Base-by-base conservation (phyloP, 2,329 filamentous ascomycete species). In the Aspergillus neoniger region DNA sequence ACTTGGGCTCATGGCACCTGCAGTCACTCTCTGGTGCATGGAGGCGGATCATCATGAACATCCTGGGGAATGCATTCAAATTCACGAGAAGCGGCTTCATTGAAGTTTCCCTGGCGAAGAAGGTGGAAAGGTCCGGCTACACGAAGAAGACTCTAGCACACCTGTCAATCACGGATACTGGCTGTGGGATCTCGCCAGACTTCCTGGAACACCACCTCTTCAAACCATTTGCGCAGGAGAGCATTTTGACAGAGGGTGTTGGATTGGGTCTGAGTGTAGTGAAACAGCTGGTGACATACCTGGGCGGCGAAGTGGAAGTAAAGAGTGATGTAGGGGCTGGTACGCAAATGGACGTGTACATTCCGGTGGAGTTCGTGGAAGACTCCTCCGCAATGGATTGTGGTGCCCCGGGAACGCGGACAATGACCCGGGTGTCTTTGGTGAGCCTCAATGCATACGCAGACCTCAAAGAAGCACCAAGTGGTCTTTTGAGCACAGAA, bases 261-360 rank as follows among this genome's bases (percentile, higher is more conserved):
- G 88, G 88, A 0, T 77, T 91, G 0, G 88, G 88, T 0, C 74
- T 91, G 17, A 86, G 82, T 52, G 83, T 90, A 6, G 87, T 90
- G 0, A 80, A 82, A 19, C 65, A 77, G 66, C 83, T 90, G 2
- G 80, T 88, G 2, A 78, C 80, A 15, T 82, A 82, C 41, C 76
- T 89, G 0, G 80, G 81, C 5, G 87, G 87, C 0, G 77, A 77
- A 0, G 82, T 89, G 21, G 80, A 84, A 3, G 78, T 89, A 10
- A 79, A 77, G 25, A 84, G 79, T 51, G 67, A 72, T 17, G n/a
- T 64, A 6, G 69, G 67, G 4, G 57, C 60, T 1, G 72, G 73
- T 2, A 74, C 73, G 0, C 65, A 71, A 44, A 67, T 74, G 2
- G 67, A 74, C 28, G 65, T 74, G 2, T 66, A 65, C 47, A 67